Base-by-base conservation (phyloP, 2,329 filamentous ascomycete species). In the Paracamarosporium sp. region DNA sequence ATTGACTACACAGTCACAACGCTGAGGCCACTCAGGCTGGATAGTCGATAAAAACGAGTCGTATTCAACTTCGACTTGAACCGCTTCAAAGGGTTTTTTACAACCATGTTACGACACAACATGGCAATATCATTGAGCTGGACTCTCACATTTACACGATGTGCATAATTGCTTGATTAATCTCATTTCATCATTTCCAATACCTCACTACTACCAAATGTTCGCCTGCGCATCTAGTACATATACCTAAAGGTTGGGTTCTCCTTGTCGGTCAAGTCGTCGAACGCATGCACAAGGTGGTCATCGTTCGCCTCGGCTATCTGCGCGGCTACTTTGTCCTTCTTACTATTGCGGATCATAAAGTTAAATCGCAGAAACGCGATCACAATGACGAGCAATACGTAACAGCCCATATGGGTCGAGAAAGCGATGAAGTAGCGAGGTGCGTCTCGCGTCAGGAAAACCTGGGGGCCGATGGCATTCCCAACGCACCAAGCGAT, bases 401-500 rank as follows among this genome's bases (percentile, higher is more conserved):
- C 76, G 71, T 91, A 91, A 76, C 89, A 91, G 13, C 86, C 89
- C 8, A 92, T 79, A 65, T 91, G 88, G 1, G 87, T 88, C 5
- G 86, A 81, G 58, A 90, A 90, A 1, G 89, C 89, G 59, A 86
- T 89, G 66, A 88, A 86, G 73, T 91, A 92, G 8, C 85, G 81
- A 0, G 89, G 88, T 0, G 79, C 80, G 67, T 91, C 86, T 68
- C 79, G 79, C 17, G 78, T 75, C 41, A 66, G 58, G 54, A 76
- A 76, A 36, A 76, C 67, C 30, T 75, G 73, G 71, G 70, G 77
- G 78, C 85, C 88, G 45, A 89, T 86, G 1, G 88, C 84, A 64
- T 91, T 91, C 0, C 89, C 89, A 0, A 84, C 82, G 20, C 86
- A 83, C 88, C 88, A 91, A 40, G 86, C 83, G 61, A 91, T 81